Evolutionary conservation across 345 rosid genomes (phyloP).

Genomic region (Syzygium jambos): DNA sequence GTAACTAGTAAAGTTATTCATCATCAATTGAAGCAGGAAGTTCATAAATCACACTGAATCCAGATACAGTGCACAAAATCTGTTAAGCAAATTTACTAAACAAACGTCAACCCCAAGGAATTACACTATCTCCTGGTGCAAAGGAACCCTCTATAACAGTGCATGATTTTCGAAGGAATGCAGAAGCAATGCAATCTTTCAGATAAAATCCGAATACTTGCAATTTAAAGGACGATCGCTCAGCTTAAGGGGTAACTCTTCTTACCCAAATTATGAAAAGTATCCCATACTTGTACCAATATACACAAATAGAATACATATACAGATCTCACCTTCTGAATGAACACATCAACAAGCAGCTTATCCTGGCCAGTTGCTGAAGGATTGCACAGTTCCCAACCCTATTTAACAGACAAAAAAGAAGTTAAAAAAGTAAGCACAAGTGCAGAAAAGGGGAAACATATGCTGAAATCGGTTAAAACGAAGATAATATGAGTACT

Average conservation of each 20-base stretch:
- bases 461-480: not conserved
- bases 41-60: not conserved
- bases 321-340: constrained; percentile 40
- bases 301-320: not conserved
- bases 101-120: not conserved
- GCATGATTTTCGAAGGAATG: not conserved
- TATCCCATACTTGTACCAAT: not conserved
- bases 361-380: constrained; percentile 18
- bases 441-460: not conserved
- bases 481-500: not conserved
- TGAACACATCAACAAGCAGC: constrained; percentile 33
- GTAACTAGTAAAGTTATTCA: not conserved
- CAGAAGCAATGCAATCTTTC: not conserved
- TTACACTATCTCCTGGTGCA: not conserved
- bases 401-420: constrained; percentile 21
- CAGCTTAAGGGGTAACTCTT: not conserved
- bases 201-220: not conserved
- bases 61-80: not conserved
- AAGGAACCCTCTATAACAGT: not conserved
- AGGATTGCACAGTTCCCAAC: constrained; percentile 13
- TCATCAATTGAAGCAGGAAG: not conserved
- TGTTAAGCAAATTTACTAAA: not conserved
- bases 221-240: not conserved
- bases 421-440: not conserved
- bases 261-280: not conserved